Evolutionary conservation across 139 green algal genomes (phyloP).

Genomic region (Ulvella scutata): DNA sequence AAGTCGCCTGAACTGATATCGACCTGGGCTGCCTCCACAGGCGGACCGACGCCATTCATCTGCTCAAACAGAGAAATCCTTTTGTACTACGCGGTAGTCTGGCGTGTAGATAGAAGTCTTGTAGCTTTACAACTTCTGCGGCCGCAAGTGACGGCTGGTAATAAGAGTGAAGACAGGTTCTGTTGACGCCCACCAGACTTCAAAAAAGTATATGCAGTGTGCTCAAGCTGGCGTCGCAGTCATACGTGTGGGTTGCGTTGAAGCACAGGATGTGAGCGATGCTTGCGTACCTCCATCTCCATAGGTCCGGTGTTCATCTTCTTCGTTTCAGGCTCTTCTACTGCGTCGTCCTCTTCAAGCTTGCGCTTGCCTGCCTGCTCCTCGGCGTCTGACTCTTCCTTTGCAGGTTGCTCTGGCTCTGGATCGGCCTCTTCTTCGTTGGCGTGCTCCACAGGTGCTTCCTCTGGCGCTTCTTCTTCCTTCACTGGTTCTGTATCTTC

Average conservation of each 20-base stretch:
- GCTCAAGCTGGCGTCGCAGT: neutral
- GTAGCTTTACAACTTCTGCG: neutral
- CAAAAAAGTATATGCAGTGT: too few relatives aligned
- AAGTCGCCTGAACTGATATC: constrained; percentile 5
- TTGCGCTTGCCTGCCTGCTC: neutral
- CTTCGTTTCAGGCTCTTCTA: neutral
- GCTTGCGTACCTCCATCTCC: constrained; percentile 2
- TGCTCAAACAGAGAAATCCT: neutral
- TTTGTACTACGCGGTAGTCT: too few relatives aligned
- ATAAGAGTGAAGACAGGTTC: too few relatives aligned
- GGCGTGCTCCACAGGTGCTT: neutral
- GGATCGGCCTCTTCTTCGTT: constrained; percentile 5
- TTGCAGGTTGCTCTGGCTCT: constrained; percentile 1
- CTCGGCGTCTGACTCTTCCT: neutral
- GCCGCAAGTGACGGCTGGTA: neutral
- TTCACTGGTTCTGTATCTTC: neutral
- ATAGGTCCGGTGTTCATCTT: neutral
- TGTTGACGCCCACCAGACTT: too few relatives aligned
- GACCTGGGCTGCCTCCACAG: constrained; percentile 6
- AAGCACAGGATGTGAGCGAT: neutral
- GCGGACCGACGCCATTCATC: constrained; percentile 10
- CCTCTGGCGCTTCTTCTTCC: neutral
- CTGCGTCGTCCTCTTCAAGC: neutral
- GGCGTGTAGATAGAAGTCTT: too few relatives aligned
- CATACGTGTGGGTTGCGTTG: neutral